phyloP scores from a whole-genome alignment of 371 early-diverging fungal species.

The Choanephora cucurbitarum region DNA sequence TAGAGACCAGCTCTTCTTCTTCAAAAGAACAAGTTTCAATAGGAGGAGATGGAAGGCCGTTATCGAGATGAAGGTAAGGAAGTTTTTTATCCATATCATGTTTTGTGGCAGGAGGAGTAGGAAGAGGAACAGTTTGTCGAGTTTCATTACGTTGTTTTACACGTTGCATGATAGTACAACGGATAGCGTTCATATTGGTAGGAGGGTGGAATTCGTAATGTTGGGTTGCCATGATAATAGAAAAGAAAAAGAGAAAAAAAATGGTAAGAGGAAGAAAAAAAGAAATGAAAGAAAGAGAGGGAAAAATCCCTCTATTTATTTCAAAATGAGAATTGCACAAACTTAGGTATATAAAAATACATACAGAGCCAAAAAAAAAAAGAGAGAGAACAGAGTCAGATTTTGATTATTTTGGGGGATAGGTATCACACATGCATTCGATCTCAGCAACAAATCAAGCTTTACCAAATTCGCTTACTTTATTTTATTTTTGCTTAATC shows the following conservation, averaged over 20 bases:
- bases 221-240: conserved; percentile 12
- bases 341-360: too few species aligned
- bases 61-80: conserved; percentile 27
- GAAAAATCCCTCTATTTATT: conserved; percentile 6
- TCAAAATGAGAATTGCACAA: neutral
- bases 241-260: neutral
- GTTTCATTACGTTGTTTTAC: conserved; percentile 30
- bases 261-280: neutral
- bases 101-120: conserved; percentile 3
- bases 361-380: neutral
- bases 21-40: conserved; percentile 32
- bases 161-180: conserved; percentile 34
- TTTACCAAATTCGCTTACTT: neutral
- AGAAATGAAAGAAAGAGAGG: conserved; percentile 6
- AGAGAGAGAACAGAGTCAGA: conserved; percentile 1
- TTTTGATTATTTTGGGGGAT: neutral
- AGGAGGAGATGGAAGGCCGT: conserved; percentile 47
- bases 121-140: conserved; percentile 10
- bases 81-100: conserved; percentile 5
- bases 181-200: conserved; percentile 37
- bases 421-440: neutral
- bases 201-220: conserved; percentile 35
- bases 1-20: conserved; percentile 8
- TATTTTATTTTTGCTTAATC: neutral
- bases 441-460: neutral